These are phyloP conservation scores for Gnetum montanum DNA, from an alignment of 75 land plant species.

Conservation along the genomic window DNA sequence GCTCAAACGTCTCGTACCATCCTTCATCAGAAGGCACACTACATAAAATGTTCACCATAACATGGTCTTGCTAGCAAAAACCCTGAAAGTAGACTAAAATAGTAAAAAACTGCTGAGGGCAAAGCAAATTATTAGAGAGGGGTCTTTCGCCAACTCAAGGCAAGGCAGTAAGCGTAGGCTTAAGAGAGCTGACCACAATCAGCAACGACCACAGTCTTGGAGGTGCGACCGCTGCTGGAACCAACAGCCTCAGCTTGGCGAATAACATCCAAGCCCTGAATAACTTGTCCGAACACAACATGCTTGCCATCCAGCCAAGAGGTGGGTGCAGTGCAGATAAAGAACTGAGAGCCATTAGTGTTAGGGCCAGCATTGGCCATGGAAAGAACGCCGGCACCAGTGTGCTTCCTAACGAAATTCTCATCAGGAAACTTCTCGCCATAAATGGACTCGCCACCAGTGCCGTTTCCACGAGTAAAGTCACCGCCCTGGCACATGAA, in stretches of 20 bases:
- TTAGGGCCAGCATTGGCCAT: constrained; percentile 75
- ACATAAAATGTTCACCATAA: too few relatives aligned
- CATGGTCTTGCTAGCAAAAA: too few relatives aligned
- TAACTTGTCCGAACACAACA: constrained; percentile 66
- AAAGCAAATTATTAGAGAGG: too few relatives aligned
- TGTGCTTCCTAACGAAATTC: constrained; percentile 66
- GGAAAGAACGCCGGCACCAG: constrained; percentile 61
- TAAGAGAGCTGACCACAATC: constrained; percentile 51
- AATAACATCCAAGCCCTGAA: constrained; percentile 56
- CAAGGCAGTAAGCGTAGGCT: background rate
- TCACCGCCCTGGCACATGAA: constrained; percentile 97
- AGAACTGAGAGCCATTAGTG: constrained; percentile 81
- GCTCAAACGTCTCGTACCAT: too few relatives aligned
- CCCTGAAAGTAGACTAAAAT: too few relatives aligned
- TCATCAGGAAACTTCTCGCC: constrained; percentile 61
- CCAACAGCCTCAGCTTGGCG: constrained; percentile 60
- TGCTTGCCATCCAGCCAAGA: constrained; percentile 80
- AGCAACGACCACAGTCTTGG: constrained; percentile 29
- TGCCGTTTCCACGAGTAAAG: constrained; percentile 72
- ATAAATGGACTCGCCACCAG: constrained; percentile 79
- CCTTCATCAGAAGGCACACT: too few relatives aligned
- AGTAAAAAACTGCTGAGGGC: too few relatives aligned
- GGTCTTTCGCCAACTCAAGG: background rate
- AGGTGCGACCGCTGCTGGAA: constrained; percentile 23
- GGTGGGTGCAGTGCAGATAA: constrained; percentile 56